Conservation (phyloP, 805 yeast genomes). For the Candida easanensis region DNA sequence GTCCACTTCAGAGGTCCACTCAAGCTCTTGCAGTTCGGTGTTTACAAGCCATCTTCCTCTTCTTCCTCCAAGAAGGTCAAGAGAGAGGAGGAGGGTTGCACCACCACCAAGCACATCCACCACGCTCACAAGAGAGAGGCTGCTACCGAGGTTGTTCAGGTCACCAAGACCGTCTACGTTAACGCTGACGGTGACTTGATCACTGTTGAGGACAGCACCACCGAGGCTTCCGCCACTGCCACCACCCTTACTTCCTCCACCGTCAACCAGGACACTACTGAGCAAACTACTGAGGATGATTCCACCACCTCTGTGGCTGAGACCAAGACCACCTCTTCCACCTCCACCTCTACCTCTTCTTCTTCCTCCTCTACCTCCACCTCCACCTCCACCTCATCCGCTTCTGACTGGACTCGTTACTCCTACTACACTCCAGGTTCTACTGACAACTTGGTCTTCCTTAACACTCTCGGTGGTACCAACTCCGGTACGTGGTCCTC, state of each 20-base stretch:
- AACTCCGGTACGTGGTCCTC: conserved; percentile 89
- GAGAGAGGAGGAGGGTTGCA: conserved; percentile 37
- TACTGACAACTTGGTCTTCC: conserved; percentile 69
- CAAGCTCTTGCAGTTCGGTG: conserved; percentile 80
- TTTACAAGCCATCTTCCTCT: conserved; percentile 66
- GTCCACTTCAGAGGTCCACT: conserved; percentile 91
- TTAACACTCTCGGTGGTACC: conserved; percentile 86
- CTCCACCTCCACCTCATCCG: conserved; percentile 32
- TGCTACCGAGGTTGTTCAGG: conserved; percentile 62
- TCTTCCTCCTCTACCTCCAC: conserved; percentile 30
- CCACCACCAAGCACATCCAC: conserved; percentile 38
- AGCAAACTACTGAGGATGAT: conserved; percentile 10
- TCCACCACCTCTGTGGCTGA: conserved; percentile 7
- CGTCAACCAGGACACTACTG: conserved; percentile 24
- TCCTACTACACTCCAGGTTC: conserved; percentile 76
- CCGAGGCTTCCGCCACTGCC: conserved; percentile 27
- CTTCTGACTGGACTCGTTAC: conserved; percentile 66
- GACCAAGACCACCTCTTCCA: conserved; percentile 12
- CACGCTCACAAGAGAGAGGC: conserved; percentile 56
- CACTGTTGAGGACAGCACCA: conserved; percentile 29
- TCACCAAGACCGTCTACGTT: conserved; percentile 75
- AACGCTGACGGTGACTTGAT: conserved; percentile 49
- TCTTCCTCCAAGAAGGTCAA: conserved; percentile 36
- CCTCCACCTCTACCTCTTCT: conserved; percentile 32
- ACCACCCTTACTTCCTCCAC: conserved; percentile 27